Evolutionary conservation across 106 monocot species (phyloP).

Genomic region (Apostasia shenzhenica): DNA sequence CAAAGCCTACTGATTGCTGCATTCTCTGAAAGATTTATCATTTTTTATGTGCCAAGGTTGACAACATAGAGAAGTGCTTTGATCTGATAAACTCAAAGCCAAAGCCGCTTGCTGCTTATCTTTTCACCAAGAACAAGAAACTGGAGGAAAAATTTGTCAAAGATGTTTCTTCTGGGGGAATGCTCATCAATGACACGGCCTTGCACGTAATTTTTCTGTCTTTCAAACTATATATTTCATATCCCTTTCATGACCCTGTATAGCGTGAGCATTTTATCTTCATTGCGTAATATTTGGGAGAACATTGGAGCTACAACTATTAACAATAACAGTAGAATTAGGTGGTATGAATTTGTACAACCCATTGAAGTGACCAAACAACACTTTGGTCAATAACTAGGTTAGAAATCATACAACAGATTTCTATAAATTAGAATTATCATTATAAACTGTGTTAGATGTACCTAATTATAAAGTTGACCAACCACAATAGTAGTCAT

Average conservation of each 20-base stretch:
- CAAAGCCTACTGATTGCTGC: too few relatives aligned
- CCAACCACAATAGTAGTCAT: too few relatives aligned
- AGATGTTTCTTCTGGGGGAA: conserved; percentile 56
- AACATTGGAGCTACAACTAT: too few relatives aligned
- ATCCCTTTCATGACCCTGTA: background rate
- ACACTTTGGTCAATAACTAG: too few relatives aligned
- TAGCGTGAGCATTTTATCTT: background rate
- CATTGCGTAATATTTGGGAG: too few relatives aligned
- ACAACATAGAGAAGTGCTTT: conserved; percentile 54
- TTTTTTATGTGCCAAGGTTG: conserved; percentile 31
- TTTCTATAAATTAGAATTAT: too few relatives aligned
- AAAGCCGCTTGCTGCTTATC: conserved; percentile 74
- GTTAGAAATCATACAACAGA: too few relatives aligned
- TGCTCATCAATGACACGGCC: conserved; percentile 47
- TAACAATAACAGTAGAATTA: too few relatives aligned
- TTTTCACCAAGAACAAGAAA: conserved; percentile 64
- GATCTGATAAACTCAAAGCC: conserved; percentile 38
- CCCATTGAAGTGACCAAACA: too few relatives aligned
- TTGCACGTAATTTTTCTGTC: conserved; percentile 43
- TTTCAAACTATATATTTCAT: conserved; percentile 1
- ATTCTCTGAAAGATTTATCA: background rate
- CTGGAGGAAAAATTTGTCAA: conserved; percentile 46
- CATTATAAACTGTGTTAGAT: too few relatives aligned
- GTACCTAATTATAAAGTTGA: too few relatives aligned
- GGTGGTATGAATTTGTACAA: too few relatives aligned